Percentiles rank a stretch among this genome's conserved stretches.
Conservation (phyloP, 805 yeast genomes). For the Hyphopichia homilentoma region DNA sequence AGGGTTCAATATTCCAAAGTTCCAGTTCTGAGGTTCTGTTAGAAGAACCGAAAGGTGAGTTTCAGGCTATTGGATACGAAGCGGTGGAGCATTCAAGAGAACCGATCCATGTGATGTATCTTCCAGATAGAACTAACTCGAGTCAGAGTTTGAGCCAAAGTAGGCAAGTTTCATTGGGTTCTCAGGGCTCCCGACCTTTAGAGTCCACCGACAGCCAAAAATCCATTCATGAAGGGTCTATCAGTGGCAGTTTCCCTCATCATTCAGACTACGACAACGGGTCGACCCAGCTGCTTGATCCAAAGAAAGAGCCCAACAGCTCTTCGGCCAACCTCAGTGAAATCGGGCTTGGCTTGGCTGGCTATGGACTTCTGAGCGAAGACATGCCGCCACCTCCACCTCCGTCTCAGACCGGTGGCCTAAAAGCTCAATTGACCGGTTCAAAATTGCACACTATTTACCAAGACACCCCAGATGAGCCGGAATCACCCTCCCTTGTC, state of each 20-base stretch:
- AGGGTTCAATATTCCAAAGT: too few relatives aligned
- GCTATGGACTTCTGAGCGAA: slow-evolving; percentile 24
- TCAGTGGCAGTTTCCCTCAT: too few relatives aligned
- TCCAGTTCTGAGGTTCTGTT: too few relatives aligned
- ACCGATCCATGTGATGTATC: slow-evolving; percentile 27
- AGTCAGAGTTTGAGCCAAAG: slow-evolving; percentile 1
- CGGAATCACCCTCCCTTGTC: too few relatives aligned
- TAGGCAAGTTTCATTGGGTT: slow-evolving; percentile 10
- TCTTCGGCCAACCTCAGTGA: too few relatives aligned
- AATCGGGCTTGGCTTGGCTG: slow-evolving; percentile 25
- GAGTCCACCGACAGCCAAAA: background rate
- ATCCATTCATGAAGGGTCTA: too few relatives aligned
- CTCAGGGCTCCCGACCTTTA: slow-evolving; percentile 2
- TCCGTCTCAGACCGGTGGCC: background rate
- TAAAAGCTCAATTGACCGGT: slow-evolving; percentile 1
- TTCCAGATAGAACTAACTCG: slow-evolving; percentile 15
- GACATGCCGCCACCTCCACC: slow-evolving; percentile 22
- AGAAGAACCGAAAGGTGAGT: slow-evolving; percentile 5
- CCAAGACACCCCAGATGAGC: too few relatives aligned
- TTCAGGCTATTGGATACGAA: slow-evolving; percentile 38
- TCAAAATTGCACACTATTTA: background rate
- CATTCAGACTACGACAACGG: too few relatives aligned
- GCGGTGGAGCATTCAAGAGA: slow-evolving; percentile 19
- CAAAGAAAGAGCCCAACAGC: too few relatives aligned
- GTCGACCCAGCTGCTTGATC: too few relatives aligned